Base-by-base conservation (phyloP, 73 alveolate genomes). In the Paramecium caudatum region DNA sequence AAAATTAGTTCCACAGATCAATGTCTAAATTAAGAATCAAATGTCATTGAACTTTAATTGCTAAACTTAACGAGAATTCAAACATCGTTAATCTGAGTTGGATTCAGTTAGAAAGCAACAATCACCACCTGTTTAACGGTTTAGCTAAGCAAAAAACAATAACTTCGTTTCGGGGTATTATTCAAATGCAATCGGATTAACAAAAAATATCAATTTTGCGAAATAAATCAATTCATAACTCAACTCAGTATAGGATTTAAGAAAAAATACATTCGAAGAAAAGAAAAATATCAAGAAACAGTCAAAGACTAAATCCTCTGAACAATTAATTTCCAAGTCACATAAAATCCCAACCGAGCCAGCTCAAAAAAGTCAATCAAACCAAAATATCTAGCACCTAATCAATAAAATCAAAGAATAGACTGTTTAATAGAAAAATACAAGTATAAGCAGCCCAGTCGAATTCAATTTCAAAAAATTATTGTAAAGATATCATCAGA, bases 401-500 rank as follows among this genome's bases (percentile, higher is more conserved):
- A 36, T 41, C 4, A 41, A 74, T 17, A 74, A 74, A 37, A 74
- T 68, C 55, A 68, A 68, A 68, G 84, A 68, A 30, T 37, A 23
- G 13, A 27, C 80, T 32, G 16, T 25, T 33, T 30, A 33, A 36
- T 33, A 65, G 39, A 33, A 65, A 21, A 33, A 30, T 65, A 1
- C 50, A 7, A 27, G 68, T 74, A 2, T 27, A 17, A 45, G 43
- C 69, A 74, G 47, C 15, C 88, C 88, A 37, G 33, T 41, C 5
- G 88, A 74, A 74, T 74, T 45, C 21, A 74, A 74, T 39, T 74
- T 74, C 43, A 74, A 74, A 74, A 19, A 74, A 41, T 45, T 74
- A 45, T 68, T 74, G 13, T 16, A 74, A 41, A 36, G 43, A 17
- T 74, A 74, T 19, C 65, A 74, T 39, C 16, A 36, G 43, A 74